A percentile compares a stretch with the other conserved stretches of the same genome.
These are phyloP conservation scores for Bolboschoenoplectus hybrid DNA, from an alignment of 202 grass and related monocot genomes.

Conservation along the genomic window DNA sequence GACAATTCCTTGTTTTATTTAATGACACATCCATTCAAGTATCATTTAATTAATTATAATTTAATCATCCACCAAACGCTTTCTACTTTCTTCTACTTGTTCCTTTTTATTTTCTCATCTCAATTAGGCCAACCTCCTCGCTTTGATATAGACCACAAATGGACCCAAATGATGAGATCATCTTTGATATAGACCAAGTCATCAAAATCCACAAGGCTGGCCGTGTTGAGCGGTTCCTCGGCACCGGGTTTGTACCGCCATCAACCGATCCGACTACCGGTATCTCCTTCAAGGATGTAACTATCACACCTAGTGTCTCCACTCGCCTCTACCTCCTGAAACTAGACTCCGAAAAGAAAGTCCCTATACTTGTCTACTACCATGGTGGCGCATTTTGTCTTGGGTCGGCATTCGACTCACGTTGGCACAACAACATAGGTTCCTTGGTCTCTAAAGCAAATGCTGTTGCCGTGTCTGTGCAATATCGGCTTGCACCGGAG, in stretches of 20 bases:
- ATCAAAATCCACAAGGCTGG: constrained; percentile 56
- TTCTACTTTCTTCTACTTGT: too few relatives aligned
- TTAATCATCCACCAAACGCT: too few relatives aligned
- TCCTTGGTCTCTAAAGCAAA: constrained; percentile 44
- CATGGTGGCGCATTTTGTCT: constrained; percentile 73
- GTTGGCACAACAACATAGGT: constrained; percentile 49
- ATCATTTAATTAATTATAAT: too few relatives aligned
- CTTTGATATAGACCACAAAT: background rate
- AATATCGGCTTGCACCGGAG: too few relatives aligned
- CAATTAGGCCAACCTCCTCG: too few relatives aligned
- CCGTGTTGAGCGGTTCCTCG: constrained; percentile 67
- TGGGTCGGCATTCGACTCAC: constrained; percentile 56
- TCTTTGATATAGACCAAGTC: constrained; percentile 42
- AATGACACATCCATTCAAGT: background rate
- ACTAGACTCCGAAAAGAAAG: background rate
- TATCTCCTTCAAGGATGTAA: constrained; percentile 58
- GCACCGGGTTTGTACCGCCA: constrained; percentile 53
- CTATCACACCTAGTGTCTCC: constrained; percentile 44
- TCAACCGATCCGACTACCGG: constrained; percentile 34
- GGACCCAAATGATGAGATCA: constrained; percentile 45
- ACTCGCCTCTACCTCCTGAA: constrained; percentile 14
- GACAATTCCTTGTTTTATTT: background rate
- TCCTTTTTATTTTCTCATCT: too few relatives aligned
- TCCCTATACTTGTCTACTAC: constrained; percentile 26
- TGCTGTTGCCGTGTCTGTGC: constrained; percentile 6